Evolutionary conservation across 2,329 filamentous ascomycete genomes (phyloP).

Genomic region (Beauveria bassiana): DNA sequence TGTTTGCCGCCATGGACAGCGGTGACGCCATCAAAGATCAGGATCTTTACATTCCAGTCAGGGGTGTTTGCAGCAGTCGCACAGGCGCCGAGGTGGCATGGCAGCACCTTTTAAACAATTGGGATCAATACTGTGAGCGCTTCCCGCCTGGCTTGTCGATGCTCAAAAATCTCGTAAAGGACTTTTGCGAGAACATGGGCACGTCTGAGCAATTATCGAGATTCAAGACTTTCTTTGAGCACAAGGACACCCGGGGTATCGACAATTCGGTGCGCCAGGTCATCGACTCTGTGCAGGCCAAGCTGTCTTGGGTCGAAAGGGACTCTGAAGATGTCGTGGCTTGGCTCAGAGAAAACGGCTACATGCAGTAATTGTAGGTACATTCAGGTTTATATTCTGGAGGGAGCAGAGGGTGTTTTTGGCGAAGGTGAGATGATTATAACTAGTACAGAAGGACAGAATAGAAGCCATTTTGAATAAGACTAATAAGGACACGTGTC

Average conservation of each 20-base stretch:
- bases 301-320: conserved; percentile 71
- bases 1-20: conserved; percentile 65
- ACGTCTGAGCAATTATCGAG: conserved; percentile 64
- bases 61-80: conserved; percentile 67
- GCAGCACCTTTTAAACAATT: conserved; percentile 77
- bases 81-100: conserved; percentile 76
- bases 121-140: conserved; percentile 63
- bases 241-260: conserved; percentile 76
- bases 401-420: background rate
- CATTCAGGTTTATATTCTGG: background rate
- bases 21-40: conserved; percentile 79
- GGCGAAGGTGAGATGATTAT: background rate
- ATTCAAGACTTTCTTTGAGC: conserved; percentile 72
- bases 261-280: conserved; percentile 87
- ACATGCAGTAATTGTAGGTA: conserved; percentile 15
- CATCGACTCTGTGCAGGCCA: conserved; percentile 74
- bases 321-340: conserved; percentile 63
- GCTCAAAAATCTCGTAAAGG: conserved; percentile 74
- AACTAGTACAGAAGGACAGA: background rate
- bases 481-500: background rate
- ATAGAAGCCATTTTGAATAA: background rate
- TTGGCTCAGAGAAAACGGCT: conserved; percentile 39
- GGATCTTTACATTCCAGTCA: conserved; percentile 85
- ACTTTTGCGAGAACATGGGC: conserved; percentile 76
- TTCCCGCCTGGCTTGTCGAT: conserved; percentile 80